Conservation (phyloP, 495 filamentous ascomycete genomes). For the Talaromyces ruber region DNA sequence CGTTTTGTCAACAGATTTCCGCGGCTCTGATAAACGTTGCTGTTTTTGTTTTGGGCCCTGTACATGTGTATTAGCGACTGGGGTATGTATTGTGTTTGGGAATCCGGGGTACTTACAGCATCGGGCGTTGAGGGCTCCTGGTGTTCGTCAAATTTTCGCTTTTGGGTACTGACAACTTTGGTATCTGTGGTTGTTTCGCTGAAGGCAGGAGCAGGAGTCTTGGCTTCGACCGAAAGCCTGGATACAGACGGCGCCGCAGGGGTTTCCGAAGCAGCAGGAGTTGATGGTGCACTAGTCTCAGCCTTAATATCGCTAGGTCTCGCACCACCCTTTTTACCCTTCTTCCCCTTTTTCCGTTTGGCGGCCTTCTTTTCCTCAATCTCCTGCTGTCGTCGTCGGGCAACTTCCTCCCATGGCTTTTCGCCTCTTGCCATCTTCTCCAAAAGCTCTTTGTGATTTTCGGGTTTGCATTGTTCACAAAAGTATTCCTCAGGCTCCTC, state of each 20-base stretch:
- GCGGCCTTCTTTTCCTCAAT: constrained; percentile 39
- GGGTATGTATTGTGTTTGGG: not conserved
- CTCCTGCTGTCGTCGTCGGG: constrained; percentile 42
- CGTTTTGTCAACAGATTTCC: constrained; percentile 10
- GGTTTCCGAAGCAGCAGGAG: constrained; percentile 18
- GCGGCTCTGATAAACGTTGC: constrained; percentile 20
- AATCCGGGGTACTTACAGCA: constrained; percentile 17
- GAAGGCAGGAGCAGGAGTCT: constrained; percentile 18
- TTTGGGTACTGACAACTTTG: constrained; percentile 26
- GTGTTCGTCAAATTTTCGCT: constrained; percentile 36
- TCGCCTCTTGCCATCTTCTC: constrained; percentile 68
- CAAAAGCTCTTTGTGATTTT: constrained; percentile 68
- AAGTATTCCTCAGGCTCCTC: constrained; percentile 73
- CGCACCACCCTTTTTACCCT: constrained; percentile 26
- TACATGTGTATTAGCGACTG: constrained; percentile 8
- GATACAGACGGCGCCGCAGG: constrained; percentile 5
- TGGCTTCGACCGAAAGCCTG: constrained; percentile 13
- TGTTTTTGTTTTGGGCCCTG: constrained; percentile 36
- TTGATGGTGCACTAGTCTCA: constrained; percentile 15
- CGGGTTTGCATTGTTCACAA: constrained; percentile 82
- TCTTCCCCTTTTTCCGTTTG: constrained; percentile 40
- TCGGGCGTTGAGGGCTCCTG: constrained; percentile 20
- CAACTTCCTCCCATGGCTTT: constrained; percentile 71
- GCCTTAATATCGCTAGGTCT: constrained; percentile 30
- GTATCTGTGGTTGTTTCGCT: constrained; percentile 24